Evolutionary conservation across 768 basidiomycete genomes (phyloP), one percentile per base, ranked within the genome.

Genomic region (Daedaleopsis sinensis): DNA sequence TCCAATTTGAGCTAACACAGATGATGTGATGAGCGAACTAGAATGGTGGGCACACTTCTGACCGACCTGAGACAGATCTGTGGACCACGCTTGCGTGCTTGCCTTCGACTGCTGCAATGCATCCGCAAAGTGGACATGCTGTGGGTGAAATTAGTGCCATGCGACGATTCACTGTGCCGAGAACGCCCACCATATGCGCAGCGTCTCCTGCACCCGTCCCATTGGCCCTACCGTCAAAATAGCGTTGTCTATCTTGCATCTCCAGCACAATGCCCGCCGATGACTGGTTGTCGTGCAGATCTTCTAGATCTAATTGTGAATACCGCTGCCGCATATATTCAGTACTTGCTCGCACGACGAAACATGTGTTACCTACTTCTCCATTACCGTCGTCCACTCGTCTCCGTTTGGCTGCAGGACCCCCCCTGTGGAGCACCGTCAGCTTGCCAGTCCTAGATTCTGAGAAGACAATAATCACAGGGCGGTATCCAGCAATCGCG

Each of bases 201-300:
- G 50, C 62, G 19, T 65, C 65, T 10, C 62, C 63, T 15, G 59
- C 58, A 18, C 23, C 60, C 6, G 60, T 24, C 2, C 52, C 27
- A 16, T 32, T 51, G 53, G 71, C 63, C 21, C 85, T 78, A 6
- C 86, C 90, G 69, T 94, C 91, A 61, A 93, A 95, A 70, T 91
- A 93, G 12, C 89, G 82, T 66, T 91, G 87, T 56, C 88, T 83
- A 67, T 92, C 91, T 74, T 90, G 88, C 87, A 97, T 94, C 62
- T 97, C 89, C 39, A 98, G 80, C 2, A 87, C 71, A 35, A 97
- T 90, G 3, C 92, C 92, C 21, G 76, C 70, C 0, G 89, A 82
- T 0, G 80, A 69, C 58, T 89, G 84, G 1, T 84, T 80, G 50
- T 89, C 89, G 66, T 87, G 88, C 27, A 98, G 79, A 70, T 98